Conservation (phyloP, 306 rosid species). For the Prunus campanulata region DNA sequence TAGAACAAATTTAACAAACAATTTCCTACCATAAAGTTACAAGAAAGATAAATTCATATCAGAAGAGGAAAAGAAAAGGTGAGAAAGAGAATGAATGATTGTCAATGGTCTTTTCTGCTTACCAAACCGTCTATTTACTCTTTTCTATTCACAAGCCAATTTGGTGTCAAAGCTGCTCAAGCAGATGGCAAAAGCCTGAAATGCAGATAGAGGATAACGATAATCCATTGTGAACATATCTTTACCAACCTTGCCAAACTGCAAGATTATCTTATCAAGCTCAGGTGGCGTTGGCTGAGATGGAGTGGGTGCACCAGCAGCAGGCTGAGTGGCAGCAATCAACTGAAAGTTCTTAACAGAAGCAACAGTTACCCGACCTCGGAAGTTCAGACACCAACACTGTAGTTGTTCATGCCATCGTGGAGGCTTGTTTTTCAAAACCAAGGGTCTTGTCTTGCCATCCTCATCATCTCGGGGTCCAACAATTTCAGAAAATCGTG, state of each 20-base stretch:
- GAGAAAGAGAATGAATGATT: background rate
- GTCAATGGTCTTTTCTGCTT: background rate
- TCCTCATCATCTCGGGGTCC: slow-evolving; percentile 36
- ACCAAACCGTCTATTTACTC: background rate
- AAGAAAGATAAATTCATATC: background rate
- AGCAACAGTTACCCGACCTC: slow-evolving; percentile 80
- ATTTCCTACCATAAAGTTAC: slow-evolving; percentile 5
- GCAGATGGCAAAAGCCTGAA: slow-evolving; percentile 90
- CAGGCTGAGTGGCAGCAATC: slow-evolving; percentile 70
- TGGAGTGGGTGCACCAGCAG: slow-evolving; percentile 54
- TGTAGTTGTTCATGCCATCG: slow-evolving; percentile 89
- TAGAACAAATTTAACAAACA: background rate
- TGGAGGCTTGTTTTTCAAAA: slow-evolving; percentile 87
- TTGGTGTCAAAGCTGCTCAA: slow-evolving; percentile 29
- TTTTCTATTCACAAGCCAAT: slow-evolving; percentile 77
- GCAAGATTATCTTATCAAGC: slow-evolving; percentile 73
- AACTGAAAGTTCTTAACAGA: slow-evolving; percentile 86
- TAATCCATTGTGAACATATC: slow-evolving; percentile 95
- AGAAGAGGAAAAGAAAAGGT: background rate
- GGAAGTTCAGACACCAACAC: slow-evolving; percentile 90
- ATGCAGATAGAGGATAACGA: slow-evolving; percentile 76
- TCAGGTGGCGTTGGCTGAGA: slow-evolving; percentile 73
- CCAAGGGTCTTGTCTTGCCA: slow-evolving; percentile 42
- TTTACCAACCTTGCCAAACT: slow-evolving; percentile 82
- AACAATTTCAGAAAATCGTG: slow-evolving; percentile 68